phyloP scores from a whole-genome alignment of 768 basidiomycete species.

The Boletus insuetus region DNA sequence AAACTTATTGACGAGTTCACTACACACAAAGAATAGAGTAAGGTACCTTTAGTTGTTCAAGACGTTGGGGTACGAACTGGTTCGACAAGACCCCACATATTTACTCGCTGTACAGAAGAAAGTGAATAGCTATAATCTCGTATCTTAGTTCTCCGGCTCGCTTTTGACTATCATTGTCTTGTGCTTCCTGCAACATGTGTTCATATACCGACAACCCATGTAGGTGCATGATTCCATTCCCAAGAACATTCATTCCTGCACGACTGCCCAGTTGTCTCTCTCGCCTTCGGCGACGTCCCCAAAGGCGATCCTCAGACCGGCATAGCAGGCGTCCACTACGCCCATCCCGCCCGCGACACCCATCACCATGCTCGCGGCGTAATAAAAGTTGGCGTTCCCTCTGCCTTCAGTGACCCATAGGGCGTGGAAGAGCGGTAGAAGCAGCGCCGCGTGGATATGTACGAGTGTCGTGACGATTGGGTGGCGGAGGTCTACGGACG shows the following conservation, averaged over 20 bases:
- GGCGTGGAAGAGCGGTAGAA: slow-evolving; percentile 88
- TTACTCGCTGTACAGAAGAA: too few species aligned
- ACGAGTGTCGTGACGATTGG: slow-evolving; percentile 82
- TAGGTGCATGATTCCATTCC: too few species aligned
- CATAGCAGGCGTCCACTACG: slow-evolving; percentile 77
- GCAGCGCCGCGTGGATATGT: slow-evolving; percentile 78
- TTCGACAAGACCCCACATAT: too few species aligned
- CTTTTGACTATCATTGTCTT: too few species aligned
- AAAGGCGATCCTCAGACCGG: slow-evolving; percentile 75
- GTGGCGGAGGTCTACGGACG: slow-evolving; percentile 67
- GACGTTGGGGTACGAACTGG: too few species aligned
- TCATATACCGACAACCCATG: too few species aligned
- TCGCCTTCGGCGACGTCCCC: slow-evolving; percentile 47
- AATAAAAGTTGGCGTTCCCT: slow-evolving; percentile 98
- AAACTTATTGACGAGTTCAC: too few species aligned
- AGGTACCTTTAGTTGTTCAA: too few species aligned
- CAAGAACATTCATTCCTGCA: slow-evolving; percentile 22
- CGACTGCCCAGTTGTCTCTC: slow-evolving; percentile 27
- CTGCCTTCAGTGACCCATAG: slow-evolving; percentile 90
- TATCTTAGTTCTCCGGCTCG: too few species aligned
- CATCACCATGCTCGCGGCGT: slow-evolving; percentile 92
- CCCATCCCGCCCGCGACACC: slow-evolving; percentile 86
- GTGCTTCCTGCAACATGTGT: too few species aligned
- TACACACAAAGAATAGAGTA: too few species aligned
- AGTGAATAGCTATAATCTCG: too few species aligned